Percentiles rank a stretch among this genome's conserved stretches.
phyloP scores from a whole-genome alignment of 345 rosid genomes.

The Jatropha curcas region DNA sequence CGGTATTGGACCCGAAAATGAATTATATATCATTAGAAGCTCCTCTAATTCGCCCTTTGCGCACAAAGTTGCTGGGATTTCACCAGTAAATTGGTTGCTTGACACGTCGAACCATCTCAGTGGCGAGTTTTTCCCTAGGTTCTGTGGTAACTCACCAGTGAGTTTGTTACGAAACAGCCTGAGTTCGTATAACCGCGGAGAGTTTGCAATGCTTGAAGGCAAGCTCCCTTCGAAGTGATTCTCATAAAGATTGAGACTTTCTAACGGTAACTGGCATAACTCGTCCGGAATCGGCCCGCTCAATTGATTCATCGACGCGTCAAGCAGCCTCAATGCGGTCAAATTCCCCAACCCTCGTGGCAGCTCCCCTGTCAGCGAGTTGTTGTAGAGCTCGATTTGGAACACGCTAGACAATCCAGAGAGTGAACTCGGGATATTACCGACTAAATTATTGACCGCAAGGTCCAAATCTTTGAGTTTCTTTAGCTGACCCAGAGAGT shows the following conservation, averaged over 20 bases:
- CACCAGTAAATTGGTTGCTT: conserved; percentile 61
- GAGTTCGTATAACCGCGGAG: conserved; percentile 80
- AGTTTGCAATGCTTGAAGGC: conserved; percentile 61
- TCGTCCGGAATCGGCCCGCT: conserved; percentile 75
- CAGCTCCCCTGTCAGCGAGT: conserved; percentile 72
- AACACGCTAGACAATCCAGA: conserved; percentile 58
- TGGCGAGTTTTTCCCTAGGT: conserved; percentile 78
- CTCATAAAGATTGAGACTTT: conserved; percentile 87
- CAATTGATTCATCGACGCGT: conserved; percentile 83
- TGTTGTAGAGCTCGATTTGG: conserved; percentile 95
- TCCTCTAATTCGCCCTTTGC: conserved; percentile 70
- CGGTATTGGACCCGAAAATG: conserved; percentile 69
- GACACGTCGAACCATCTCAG: conserved; percentile 79
- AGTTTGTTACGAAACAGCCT: conserved; percentile 68
- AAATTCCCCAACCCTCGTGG: conserved; percentile 65
- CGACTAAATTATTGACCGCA: conserved; percentile 64
- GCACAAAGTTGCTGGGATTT: conserved; percentile 64
- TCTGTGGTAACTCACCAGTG: conserved; percentile 61
- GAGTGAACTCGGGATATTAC: conserved; percentile 70
- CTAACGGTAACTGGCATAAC: conserved; percentile 65
- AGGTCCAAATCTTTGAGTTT: conserved; percentile 79
- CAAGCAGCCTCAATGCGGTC: conserved; percentile 64
- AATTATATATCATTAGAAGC: conserved; percentile 62
- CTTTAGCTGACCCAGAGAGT: conserved; percentile 69
- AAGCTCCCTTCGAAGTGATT: conserved; percentile 64